These are phyloP conservation scores for Arthrobotrys megalospora DNA, from an alignment of 2,329 filamentous ascomycete genomes.

Conservation along the genomic window DNA sequence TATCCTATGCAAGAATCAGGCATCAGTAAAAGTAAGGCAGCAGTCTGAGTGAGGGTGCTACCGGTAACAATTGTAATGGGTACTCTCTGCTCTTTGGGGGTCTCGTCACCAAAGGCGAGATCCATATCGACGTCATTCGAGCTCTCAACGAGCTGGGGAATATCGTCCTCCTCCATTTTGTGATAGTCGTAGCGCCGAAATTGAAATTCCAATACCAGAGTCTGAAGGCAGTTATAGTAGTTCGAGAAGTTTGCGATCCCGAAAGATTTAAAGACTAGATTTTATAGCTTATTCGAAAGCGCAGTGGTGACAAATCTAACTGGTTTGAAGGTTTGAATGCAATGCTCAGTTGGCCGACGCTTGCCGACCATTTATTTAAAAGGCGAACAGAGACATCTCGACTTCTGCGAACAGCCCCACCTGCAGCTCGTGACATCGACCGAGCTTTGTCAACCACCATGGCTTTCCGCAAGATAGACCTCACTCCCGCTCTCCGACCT, in stretches of 20 bases:
- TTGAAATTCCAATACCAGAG: too few relatives aligned
- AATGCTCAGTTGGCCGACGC: constrained; percentile 31
- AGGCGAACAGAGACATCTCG: not conserved
- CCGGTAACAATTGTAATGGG: constrained; percentile 89
- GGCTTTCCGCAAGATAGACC: constrained; percentile 75
- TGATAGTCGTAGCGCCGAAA: too few relatives aligned
- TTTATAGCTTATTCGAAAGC: too few relatives aligned
- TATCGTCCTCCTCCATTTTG: constrained; percentile 73
- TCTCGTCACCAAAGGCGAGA: constrained; percentile 67
- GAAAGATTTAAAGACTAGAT: too few relatives aligned
- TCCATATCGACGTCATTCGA: constrained; percentile 68
- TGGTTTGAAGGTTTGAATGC: not conserved
- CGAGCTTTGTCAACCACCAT: constrained; percentile 36
- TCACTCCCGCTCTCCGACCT: constrained; percentile 95
- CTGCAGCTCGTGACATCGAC: not conserved
- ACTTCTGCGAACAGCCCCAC: too few relatives aligned
- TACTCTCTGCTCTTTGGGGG: constrained; percentile 75
- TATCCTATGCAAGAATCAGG: constrained; percentile 76
- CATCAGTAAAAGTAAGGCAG: not conserved
- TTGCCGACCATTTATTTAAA: constrained; percentile 22
- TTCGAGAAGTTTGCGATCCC: too few relatives aligned
- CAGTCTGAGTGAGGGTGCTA: constrained; percentile 65
- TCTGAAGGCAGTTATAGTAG: too few relatives aligned
- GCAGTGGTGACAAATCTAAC: too few relatives aligned
- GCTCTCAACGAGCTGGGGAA: constrained; percentile 76